Base-by-base conservation (phyloP, 2,329 filamentous ascomycete genomes). In the Fusarium staphyleae region DNA sequence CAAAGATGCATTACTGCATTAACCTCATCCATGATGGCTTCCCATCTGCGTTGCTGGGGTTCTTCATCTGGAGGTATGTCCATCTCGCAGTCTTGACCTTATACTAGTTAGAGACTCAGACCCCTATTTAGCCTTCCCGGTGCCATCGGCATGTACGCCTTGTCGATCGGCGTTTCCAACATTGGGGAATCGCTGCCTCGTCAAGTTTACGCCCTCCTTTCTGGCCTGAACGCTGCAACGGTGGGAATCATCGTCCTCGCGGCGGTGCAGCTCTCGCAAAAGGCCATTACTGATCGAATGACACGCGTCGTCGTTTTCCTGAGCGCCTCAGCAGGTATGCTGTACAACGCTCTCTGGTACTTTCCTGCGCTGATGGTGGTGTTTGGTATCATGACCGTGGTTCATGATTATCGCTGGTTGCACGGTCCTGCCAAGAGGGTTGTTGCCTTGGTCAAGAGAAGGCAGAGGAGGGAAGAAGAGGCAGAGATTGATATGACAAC, bases 271-370 rank as follows among this genome's bases (percentile, higher is more conserved):
- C 77, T 91, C 0, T 81, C 87, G 0, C 76, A 85, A 12, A 90
- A 89, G 60, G 82, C 87, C 0, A 86, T 91, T 48, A 86, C 81
- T 0, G 87, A 91, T 65, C 76, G 76, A 15, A 40, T 88, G 3
- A 86, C 87, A 0, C 75, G 88, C 1, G 73, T 87, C 0, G 62
- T 91, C 2, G 84, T 91, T 0, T 86, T 90, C 11, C 65, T 87
- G 6, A 81, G 82, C 3, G 88, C 77, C 1, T 78, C 81, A 8
- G 87, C 86, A 0, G 89, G 88, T 0, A 72, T 91, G 60, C 77
- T 88, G 41, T 91, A 91, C 62, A 90, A 85, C 42, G 83, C 87
- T 0, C 72, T 91, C 0, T 92, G 89, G 89, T 92, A 89, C 60
- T 91, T 90, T 37, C 89, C 89, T 0, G 64, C 84, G 0, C 67